Evolutionary conservation across 805 yeast species (phyloP).

Genomic region (Sugiyamaella mastotermitis): DNA sequence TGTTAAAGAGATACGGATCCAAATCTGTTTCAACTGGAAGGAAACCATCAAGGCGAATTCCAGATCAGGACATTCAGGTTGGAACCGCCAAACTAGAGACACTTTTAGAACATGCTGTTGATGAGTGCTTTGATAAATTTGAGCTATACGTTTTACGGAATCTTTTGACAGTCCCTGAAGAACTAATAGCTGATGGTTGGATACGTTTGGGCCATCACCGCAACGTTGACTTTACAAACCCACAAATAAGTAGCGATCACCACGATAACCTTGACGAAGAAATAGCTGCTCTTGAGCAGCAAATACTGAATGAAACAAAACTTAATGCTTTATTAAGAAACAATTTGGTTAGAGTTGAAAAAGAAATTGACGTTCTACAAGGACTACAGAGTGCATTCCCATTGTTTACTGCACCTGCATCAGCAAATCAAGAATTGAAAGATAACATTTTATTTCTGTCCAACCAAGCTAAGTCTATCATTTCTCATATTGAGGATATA

Average conservation of each 20-base stretch:
- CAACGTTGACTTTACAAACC: slow-evolving; percentile 25
- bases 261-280: slow-evolving; percentile 14
- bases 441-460: slow-evolving; percentile 4
- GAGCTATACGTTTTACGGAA: slow-evolving; percentile 79
- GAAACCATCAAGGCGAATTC: slow-evolving; percentile 3
- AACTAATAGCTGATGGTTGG: slow-evolving; percentile 59
- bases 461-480: neutral
- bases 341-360: neutral
- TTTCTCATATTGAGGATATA: neutral
- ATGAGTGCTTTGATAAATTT: slow-evolving; percentile 73
- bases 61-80: slow-evolving; percentile 48
- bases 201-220: slow-evolving; percentile 65
- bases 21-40: slow-evolving; percentile 16
- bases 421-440: slow-evolving; percentile 3
- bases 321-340: slow-evolving; percentile 1
- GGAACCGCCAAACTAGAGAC: slow-evolving; percentile 82
- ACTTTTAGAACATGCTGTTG: slow-evolving; percentile 66
- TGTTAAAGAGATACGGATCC: slow-evolving; percentile 36
- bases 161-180: slow-evolving; percentile 63
- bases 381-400: slow-evolving; percentile 1
- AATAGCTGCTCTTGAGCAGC: slow-evolving; percentile 15
- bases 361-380: slow-evolving; percentile 4
- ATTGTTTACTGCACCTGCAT: neutral
- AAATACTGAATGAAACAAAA: slow-evolving; percentile 10
- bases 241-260: slow-evolving; percentile 2